These are phyloP conservation scores for Dendrocalamus sinicus DNA, from an alignment of 176 grass and related monocot species.

Conservation along the genomic window DNA sequence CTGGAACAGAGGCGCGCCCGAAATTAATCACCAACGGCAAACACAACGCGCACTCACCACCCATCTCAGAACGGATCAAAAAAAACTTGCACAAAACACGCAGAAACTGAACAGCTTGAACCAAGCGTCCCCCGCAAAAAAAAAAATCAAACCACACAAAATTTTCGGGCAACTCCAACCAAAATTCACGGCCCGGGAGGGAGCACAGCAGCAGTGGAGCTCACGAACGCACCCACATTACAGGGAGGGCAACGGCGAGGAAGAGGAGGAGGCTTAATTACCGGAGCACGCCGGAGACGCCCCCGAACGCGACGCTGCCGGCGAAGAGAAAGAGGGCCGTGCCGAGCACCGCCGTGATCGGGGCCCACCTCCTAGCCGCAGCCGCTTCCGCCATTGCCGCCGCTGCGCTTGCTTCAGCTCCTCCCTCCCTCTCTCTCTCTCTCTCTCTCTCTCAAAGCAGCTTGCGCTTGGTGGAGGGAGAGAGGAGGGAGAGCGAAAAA, in stretches of 20 bases:
- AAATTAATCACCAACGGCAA: neutral
- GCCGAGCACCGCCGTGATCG: conserved; percentile 35
- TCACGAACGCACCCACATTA: neutral
- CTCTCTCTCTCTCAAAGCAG: neutral
- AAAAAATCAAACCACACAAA: no score
- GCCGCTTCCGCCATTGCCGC: conserved; percentile 38
- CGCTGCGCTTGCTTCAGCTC: neutral
- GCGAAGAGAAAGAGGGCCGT: conserved; percentile 32
- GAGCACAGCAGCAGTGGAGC: neutral
- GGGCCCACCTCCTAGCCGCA: neutral
- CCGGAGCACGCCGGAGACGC: conserved; percentile 49
- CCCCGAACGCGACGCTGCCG: conserved; percentile 29
- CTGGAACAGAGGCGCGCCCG: neutral
- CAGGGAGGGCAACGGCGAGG: neutral
- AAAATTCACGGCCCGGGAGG: neutral
- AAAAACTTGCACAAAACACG: neutral
- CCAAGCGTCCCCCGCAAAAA: neutral
- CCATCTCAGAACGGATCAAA: neutral
- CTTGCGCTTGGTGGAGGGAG: conserved; percentile 1
- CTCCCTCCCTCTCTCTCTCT: neutral
- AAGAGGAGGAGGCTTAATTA: neutral
- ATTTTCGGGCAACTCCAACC: neutral
- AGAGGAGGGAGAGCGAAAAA: neutral
- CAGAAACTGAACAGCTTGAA: neutral
- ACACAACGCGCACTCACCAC: neutral